Conservation (phyloP, 2,329 filamentous ascomycete species). For the Verticillium isaacii region DNA sequence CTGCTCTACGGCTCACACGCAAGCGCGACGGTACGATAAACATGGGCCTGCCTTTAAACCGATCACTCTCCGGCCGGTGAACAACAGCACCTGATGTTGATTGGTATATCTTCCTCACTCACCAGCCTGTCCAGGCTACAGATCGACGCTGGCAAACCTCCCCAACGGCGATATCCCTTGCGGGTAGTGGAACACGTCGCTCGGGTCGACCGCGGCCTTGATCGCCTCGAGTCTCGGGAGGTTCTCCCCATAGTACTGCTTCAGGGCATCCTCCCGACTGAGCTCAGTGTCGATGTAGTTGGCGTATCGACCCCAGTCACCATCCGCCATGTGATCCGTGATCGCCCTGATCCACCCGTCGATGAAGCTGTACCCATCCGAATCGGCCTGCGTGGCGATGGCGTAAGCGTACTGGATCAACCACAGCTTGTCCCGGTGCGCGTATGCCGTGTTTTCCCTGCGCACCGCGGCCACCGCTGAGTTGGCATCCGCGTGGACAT, state of each 20-base stretch:
- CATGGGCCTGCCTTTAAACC: not conserved
- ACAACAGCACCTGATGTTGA: not conserved
- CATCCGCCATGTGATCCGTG: constrained; percentile 25
- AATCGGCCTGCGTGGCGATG: constrained; percentile 26
- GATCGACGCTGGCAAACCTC: not conserved
- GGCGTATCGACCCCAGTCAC: constrained; percentile 42
- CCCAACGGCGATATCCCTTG: constrained; percentile 17
- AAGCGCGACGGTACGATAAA: not conserved
- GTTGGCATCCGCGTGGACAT: constrained; percentile 27
- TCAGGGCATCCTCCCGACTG: constrained; percentile 38
- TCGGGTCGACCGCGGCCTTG: constrained; percentile 34
- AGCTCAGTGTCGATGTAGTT: constrained; percentile 49
- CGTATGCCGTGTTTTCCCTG: constrained; percentile 26
- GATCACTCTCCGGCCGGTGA: not conserved
- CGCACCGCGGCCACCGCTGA: constrained; percentile 27
- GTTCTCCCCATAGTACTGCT: constrained; percentile 41
- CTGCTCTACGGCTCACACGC: not conserved
- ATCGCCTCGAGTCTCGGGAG: constrained; percentile 29
- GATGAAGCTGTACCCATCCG: constrained; percentile 21
- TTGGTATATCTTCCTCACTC: not conserved
- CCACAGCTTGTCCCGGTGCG: constrained; percentile 38
- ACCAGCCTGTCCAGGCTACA: too few species aligned
- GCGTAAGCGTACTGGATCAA: constrained; percentile 43
- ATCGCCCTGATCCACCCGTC: constrained; percentile 36
- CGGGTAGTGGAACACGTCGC: constrained; percentile 35